A percentile compares a stretch with the other conserved stretches of the same genome.
Conservation (phyloP, 75 land plant species). For the Picea glauca region DNA sequence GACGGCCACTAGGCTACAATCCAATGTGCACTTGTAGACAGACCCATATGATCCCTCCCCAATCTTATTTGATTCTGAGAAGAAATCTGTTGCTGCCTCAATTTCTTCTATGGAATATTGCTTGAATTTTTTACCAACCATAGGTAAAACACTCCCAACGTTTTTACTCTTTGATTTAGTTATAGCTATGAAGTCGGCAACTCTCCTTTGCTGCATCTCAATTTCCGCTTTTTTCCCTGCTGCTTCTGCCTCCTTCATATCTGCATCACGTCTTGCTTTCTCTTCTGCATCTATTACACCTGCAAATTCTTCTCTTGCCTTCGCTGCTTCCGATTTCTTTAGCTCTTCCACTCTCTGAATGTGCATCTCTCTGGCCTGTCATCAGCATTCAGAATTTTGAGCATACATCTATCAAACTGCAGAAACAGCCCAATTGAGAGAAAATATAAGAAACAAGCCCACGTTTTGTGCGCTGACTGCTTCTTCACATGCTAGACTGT, state of each 20-base stretch:
- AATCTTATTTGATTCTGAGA: slow-evolving; percentile 51
- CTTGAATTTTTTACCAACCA: slow-evolving; percentile 36
- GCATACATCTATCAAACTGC: not conserved
- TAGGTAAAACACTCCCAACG: slow-evolving; percentile 24
- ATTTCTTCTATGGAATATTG: slow-evolving; percentile 50
- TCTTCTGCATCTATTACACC: slow-evolving; percentile 36
- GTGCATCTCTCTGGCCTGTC: slow-evolving; percentile 32
- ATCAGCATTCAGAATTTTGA: not conserved
- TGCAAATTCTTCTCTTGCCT: slow-evolving; percentile 37
- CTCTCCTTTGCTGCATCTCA: slow-evolving; percentile 32
- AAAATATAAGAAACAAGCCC: not conserved
- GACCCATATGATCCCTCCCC: slow-evolving; percentile 89
- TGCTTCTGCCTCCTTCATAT: slow-evolving; percentile 37
- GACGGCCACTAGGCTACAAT: slow-evolving; percentile 66
- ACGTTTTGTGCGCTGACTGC: slow-evolving; percentile 45
- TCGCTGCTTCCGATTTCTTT: slow-evolving; percentile 33
- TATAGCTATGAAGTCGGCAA: slow-evolving; percentile 30
- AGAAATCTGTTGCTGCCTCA: slow-evolving; percentile 60
- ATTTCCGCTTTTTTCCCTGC: slow-evolving; percentile 28
- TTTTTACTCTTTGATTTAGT: slow-evolving; percentile 29
- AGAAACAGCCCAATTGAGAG: not conserved
- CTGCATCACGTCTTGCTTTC: slow-evolving; percentile 33
- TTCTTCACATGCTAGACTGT: slow-evolving; percentile 44
- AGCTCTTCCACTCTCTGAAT: slow-evolving; percentile 32
- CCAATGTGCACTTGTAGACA: slow-evolving; percentile 68